These are phyloP conservation scores for Cercospora sojina DNA, from an alignment of 2,329 filamentous ascomycete genomes.

Conservation along the genomic window DNA sequence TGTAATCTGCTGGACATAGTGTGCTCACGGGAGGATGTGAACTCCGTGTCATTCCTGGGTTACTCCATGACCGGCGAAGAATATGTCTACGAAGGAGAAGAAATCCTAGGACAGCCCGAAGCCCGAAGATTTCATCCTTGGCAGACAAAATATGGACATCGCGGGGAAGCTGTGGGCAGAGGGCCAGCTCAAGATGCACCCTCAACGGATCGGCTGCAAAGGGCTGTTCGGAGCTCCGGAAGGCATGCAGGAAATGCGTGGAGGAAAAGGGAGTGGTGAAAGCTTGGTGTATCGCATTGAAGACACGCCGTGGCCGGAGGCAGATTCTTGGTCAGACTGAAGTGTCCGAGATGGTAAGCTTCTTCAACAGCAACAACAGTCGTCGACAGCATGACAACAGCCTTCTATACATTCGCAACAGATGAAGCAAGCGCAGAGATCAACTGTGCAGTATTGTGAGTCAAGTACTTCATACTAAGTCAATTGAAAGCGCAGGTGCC, in stretches of 20 bases:
- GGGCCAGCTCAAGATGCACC: not conserved
- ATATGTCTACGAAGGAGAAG: not conserved
- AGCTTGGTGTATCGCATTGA: constrained; percentile 47
- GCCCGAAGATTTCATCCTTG: not conserved
- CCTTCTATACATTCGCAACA: constrained; percentile 34
- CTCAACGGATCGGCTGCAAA: not conserved
- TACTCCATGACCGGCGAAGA: not conserved
- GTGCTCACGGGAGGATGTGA: not conserved
- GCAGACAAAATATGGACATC: not conserved
- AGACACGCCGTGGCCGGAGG: constrained; percentile 10
- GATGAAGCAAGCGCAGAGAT: constrained; percentile 36
- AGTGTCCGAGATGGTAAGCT: not conserved
- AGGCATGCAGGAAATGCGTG: constrained; percentile 42
- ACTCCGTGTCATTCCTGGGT: not conserved
- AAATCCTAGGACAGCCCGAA: not conserved
- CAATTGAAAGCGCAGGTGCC: not conserved
- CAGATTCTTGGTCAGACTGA: not conserved
- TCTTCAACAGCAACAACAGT: constrained; percentile 34
- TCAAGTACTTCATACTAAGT: not conserved
- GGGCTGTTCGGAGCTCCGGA: constrained; percentile 41
- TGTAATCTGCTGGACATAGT: not conserved
- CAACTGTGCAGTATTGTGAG: constrained; percentile 22
- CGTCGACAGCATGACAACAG: constrained; percentile 32
- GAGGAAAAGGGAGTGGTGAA: constrained; percentile 44
- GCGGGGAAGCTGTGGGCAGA: not conserved